These are phyloP conservation scores for Mariannaea elegans DNA, from an alignment of 2,329 filamentous ascomycete species.

Conservation along the genomic window DNA sequence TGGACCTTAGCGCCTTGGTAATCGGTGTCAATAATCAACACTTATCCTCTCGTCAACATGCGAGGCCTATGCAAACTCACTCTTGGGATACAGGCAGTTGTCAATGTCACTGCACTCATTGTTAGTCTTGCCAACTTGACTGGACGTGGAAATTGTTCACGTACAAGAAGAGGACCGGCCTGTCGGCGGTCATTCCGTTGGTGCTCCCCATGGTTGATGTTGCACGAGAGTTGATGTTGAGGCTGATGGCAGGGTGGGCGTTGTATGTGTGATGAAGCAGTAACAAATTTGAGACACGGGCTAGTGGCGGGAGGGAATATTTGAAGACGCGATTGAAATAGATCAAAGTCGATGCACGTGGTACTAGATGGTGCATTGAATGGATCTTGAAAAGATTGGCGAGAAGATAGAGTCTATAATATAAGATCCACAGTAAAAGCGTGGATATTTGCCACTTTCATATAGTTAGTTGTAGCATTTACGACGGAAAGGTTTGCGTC, in stretches of 20 bases:
- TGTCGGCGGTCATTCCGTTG: slow-evolving; percentile 46
- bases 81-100: slow-evolving; percentile 94
- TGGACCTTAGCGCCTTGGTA: slow-evolving; percentile 78
- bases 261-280: slow-evolving; percentile 22
- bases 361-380: slow-evolving; percentile 36
- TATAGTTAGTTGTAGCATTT: slow-evolving; percentile 12
- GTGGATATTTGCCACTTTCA: slow-evolving; percentile 13
- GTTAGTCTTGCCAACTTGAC: slow-evolving; percentile 15
- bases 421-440: slow-evolving; percentile 18
- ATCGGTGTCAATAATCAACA: slow-evolving; percentile 15
- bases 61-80: slow-evolving; percentile 56
- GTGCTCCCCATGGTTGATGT: slow-evolving; percentile 43
- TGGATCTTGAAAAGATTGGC: slow-evolving; percentile 15
- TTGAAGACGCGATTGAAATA: slow-evolving; percentile 29
- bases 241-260: slow-evolving; percentile 17
- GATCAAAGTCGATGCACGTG: slow-evolving; percentile 31
- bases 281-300: slow-evolving; percentile 24
- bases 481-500: background rate
- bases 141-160: slow-evolving; percentile 6
- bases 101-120: slow-evolving; percentile 86
- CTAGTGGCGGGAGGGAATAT: slow-evolving; percentile 16
- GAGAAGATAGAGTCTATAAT: slow-evolving; percentile 16
- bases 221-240: slow-evolving; percentile 15
- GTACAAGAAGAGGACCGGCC: slow-evolving; percentile 57
- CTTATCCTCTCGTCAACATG: background rate